These are phyloP conservation scores for Torrubiella hemipterigena DNA, from an alignment of 2,329 filamentous ascomycete species.

Conservation along the genomic window DNA sequence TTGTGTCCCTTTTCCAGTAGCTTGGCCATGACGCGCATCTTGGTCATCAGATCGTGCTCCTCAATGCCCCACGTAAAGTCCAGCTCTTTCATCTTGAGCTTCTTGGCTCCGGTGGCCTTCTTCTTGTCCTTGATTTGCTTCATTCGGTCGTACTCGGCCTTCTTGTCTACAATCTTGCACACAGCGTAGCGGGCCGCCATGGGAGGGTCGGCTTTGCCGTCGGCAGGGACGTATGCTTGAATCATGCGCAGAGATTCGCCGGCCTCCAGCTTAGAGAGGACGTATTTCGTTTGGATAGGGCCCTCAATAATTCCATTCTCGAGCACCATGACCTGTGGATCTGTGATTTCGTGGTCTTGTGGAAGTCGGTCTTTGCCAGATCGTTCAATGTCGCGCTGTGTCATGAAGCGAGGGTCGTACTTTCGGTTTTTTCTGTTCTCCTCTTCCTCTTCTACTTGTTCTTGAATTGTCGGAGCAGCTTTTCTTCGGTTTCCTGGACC, in stretches of 20 bases:
- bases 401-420: conserved; percentile 23
- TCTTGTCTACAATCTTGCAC: conserved; percentile 58
- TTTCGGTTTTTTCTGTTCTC: conserved; percentile 11
- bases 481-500: too few relatives aligned
- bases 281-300: conserved; percentile 21
- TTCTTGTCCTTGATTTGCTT: conserved; percentile 30
- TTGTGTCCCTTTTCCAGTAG: conserved; percentile 65
- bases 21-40: conserved; percentile 50
- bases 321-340: conserved; percentile 28
- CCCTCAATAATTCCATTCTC: conserved; percentile 25
- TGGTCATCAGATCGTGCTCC: conserved; percentile 59
- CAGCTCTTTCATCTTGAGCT: conserved; percentile 54
- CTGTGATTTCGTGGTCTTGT: conserved; percentile 31
- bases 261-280: conserved; percentile 27
- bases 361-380: conserved; percentile 25
- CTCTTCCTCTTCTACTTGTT: too few relatives aligned
- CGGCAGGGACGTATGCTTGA: conserved; percentile 21
- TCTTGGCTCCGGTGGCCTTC: conserved; percentile 26
- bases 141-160: conserved; percentile 30
- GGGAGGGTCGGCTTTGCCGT: conserved; percentile 11
- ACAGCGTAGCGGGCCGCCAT: conserved; percentile 34
- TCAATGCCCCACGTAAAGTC: conserved; percentile 87
- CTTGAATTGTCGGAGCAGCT: too few relatives aligned
- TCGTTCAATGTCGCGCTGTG: conserved; percentile 17
- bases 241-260: conserved; percentile 29